phyloP scores from a whole-genome alignment of 768 basidiomycete species.

The Sarcodon sp. region DNA sequence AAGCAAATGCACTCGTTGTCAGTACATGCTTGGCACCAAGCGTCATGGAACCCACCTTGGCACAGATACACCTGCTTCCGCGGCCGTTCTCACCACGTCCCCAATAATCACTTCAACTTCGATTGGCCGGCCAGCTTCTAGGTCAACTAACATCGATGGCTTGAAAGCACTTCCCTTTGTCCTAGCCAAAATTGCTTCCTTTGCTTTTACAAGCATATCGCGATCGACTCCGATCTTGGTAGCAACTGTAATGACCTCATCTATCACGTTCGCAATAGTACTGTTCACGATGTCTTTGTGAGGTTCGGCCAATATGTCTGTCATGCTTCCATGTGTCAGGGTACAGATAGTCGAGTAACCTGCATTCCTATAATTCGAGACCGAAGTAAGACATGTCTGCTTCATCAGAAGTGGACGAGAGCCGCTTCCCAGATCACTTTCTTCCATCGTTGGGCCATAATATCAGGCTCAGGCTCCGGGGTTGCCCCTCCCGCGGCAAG shows the following conservation, averaged over 20 bases:
- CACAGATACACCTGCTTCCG: constrained; percentile 26
- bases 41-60: constrained; percentile 14
- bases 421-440: constrained; percentile 15
- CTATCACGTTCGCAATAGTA: constrained; percentile 14
- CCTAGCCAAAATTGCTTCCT: constrained; percentile 11
- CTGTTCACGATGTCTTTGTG: constrained; percentile 5
- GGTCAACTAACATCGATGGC: constrained; percentile 24
- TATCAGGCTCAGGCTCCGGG: constrained; percentile 12
- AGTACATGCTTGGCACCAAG: not conserved
- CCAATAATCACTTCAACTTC: constrained; percentile 32
- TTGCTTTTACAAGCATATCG: constrained; percentile 10
- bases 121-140: constrained; percentile 22
- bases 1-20: not conserved
- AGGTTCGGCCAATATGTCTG: constrained; percentile 11
- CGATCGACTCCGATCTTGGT: constrained; percentile 7
- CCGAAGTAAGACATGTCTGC: not conserved
- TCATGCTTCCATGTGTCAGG: constrained; percentile 11
- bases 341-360: constrained; percentile 19
- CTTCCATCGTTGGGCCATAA: constrained; percentile 17
- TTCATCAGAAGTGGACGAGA: not conserved
- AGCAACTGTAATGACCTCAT: constrained; percentile 17
- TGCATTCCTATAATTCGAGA: constrained; percentile 13
- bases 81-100: constrained; percentile 42
- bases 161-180: constrained; percentile 16
- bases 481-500: constrained; percentile 10